Conservation (phyloP, 2,329 filamentous ascomycete genomes). For the Monosporascus sp. region DNA sequence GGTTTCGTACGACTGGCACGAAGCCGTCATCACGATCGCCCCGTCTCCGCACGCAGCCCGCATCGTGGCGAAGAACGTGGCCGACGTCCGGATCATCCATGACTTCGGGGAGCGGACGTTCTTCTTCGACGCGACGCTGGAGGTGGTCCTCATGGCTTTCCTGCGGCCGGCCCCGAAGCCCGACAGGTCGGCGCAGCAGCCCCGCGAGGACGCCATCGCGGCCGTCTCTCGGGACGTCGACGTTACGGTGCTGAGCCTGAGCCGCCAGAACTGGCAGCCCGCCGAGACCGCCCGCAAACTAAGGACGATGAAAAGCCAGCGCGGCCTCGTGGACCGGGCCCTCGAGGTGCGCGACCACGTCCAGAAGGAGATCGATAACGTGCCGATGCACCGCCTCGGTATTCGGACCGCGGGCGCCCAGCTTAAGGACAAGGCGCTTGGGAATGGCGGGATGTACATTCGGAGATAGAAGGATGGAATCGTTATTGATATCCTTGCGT, state of each 20-base stretch:
- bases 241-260: slow-evolving; percentile 41
- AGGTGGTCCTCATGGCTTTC: slow-evolving; percentile 56
- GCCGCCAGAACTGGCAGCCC: slow-evolving; percentile 40
- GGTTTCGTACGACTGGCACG: slow-evolving; percentile 46
- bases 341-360: slow-evolving; percentile 42
- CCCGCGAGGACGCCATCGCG: slow-evolving; percentile 20
- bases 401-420: slow-evolving; percentile 46
- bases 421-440: slow-evolving; percentile 43
- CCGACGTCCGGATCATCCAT: slow-evolving; percentile 49
- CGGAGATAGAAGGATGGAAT: slow-evolving; percentile 19
- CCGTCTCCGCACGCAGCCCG: slow-evolving; percentile 42
- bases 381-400: slow-evolving; percentile 55
- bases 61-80: slow-evolving; percentile 44
- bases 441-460: slow-evolving; percentile 46
- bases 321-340: slow-evolving; percentile 39
- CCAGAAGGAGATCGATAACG: slow-evolving; percentile 50
- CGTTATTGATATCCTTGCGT: too few relatives aligned
- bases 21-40: slow-evolving; percentile 52
- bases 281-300: slow-evolving; percentile 33
- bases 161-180: slow-evolving; percentile 35
- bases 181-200: slow-evolving; percentile 4
- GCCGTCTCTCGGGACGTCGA: slow-evolving; percentile 35
- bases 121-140: slow-evolving; percentile 40
- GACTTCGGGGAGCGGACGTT: slow-evolving; percentile 41
- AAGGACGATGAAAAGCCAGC: slow-evolving; percentile 34